phyloP scores from a whole-genome alignment of 306 rosid species.

The Medicago arabica region DNA sequence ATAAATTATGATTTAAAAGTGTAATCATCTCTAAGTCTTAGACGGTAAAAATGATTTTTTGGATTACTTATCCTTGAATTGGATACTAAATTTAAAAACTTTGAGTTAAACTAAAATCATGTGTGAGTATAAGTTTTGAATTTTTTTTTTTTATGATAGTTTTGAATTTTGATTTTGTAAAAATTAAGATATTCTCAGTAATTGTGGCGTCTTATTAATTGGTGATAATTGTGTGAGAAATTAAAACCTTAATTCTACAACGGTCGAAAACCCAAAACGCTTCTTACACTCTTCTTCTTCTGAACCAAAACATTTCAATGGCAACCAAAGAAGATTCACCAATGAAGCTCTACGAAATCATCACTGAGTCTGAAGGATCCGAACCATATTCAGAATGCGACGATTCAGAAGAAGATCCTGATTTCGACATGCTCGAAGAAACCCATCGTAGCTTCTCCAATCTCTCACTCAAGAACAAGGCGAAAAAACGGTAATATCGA shows the following conservation, averaged over 20 bases:
- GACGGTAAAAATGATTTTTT: no score
- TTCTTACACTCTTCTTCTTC: not conserved
- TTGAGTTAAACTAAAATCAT: no score
- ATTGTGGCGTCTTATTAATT: not conserved
- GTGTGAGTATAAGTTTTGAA: no score
- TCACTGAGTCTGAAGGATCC: constrained; percentile 49
- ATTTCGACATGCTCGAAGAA: constrained; percentile 52
- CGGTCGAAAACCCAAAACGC: constrained; percentile 6
- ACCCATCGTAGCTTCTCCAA: constrained; percentile 50
- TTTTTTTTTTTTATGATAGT: no score
- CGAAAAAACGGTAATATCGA: constrained; percentile 45
- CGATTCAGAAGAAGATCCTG: constrained; percentile 56
- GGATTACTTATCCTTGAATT: no score
- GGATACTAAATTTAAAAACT: no score
- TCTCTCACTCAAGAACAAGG: constrained; percentile 53
- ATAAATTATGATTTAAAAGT: no score
- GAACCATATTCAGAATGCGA: constrained; percentile 45
- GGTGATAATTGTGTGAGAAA: not conserved
- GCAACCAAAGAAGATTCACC: constrained; percentile 34
- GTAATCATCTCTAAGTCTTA: no score
- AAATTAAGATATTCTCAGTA: no score
- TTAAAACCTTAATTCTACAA: not conserved
- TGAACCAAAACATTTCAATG: constrained; percentile 43
- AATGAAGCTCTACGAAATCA: constrained; percentile 18
- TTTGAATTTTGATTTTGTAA: no score